Conservation (phyloP, 2,329 filamentous ascomycete genomes). For the Fusarium tupiense region DNA sequence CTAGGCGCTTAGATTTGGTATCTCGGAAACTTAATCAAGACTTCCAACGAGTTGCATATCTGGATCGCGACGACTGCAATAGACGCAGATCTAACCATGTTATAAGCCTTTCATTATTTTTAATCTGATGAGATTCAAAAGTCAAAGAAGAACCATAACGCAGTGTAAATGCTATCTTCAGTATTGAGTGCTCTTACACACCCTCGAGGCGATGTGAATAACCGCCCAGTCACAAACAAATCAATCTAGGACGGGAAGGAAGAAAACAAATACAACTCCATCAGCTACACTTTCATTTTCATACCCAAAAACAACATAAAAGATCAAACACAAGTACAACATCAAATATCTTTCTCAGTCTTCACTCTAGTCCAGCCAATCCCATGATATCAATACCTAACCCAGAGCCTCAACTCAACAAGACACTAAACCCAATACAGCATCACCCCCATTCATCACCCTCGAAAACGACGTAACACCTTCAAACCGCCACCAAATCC, state of each 20-base stretch:
- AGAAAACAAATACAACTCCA: not conserved
- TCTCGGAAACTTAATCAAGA: not conserved
- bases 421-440: slow-evolving; percentile 22
- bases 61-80: not conserved
- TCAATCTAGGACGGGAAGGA: no score
- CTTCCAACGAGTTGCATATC: not conserved
- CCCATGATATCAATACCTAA: slow-evolving; percentile 3
- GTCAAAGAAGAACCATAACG: not conserved
- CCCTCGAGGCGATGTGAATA: not conserved
- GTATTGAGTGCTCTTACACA: no score
- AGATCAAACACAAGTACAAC: not conserved
- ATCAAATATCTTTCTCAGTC: not conserved
- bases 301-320: not conserved
- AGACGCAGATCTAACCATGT: no score
- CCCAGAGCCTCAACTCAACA: slow-evolving; percentile 28
- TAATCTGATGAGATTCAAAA: not conserved
- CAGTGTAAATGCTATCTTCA: not conserved
- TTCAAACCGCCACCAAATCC: slow-evolving; percentile 16
- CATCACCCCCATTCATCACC: slow-evolving; percentile 5
- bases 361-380: not conserved
- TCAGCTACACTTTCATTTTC: not conserved
- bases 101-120: not conserved
- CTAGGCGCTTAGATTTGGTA: not conserved
- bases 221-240: not conserved
- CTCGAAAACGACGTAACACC: slow-evolving; percentile 29